Conservation (phyloP, 176 grass and related monocot genomes). For the Triticum urartu region DNA sequence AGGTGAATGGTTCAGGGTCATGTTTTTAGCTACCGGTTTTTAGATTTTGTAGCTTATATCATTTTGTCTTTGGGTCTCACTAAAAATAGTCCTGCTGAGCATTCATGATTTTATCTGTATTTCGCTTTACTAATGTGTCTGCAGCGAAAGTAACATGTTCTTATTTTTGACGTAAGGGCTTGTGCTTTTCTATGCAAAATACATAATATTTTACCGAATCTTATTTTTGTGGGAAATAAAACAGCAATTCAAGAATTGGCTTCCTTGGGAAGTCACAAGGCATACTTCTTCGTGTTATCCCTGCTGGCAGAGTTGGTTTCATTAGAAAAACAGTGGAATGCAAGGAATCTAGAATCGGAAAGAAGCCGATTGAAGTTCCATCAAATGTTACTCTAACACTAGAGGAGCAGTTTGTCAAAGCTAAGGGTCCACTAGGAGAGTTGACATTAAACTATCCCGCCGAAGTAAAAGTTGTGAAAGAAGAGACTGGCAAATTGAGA, state of each 20-base stretch:
- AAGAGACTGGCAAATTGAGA: constrained; percentile 71
- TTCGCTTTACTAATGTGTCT: not conserved
- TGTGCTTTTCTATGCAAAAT: not conserved
- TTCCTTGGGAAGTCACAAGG: constrained; percentile 54
- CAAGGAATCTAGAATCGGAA: constrained; percentile 96
- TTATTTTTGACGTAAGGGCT: not conserved
- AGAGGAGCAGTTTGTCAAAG: constrained; percentile 71
- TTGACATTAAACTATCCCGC: constrained; percentile 70
- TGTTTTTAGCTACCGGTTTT: not conserved
- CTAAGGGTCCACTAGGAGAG: constrained; percentile 87
- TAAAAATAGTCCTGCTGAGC: not conserved
- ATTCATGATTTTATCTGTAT: not conserved
- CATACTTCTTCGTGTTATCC: constrained; percentile 31
- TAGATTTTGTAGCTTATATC: not conserved
- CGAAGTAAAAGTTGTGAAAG: constrained; percentile 74
- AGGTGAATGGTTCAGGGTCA: not conserved
- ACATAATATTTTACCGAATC: not conserved
- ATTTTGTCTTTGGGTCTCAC: not conserved
- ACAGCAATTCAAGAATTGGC: constrained; percentile 66
- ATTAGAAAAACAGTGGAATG: constrained; percentile 71
- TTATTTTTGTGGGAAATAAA: constrained; percentile 30
- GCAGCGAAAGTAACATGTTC: not conserved
- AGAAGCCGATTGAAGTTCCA: constrained; percentile 81
- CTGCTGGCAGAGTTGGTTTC: constrained; percentile 49
- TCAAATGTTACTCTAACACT: constrained; percentile 80